phyloP scores from a whole-genome alignment of 768 basidiomycete genomes.

The Pleurotus eryngii region DNA sequence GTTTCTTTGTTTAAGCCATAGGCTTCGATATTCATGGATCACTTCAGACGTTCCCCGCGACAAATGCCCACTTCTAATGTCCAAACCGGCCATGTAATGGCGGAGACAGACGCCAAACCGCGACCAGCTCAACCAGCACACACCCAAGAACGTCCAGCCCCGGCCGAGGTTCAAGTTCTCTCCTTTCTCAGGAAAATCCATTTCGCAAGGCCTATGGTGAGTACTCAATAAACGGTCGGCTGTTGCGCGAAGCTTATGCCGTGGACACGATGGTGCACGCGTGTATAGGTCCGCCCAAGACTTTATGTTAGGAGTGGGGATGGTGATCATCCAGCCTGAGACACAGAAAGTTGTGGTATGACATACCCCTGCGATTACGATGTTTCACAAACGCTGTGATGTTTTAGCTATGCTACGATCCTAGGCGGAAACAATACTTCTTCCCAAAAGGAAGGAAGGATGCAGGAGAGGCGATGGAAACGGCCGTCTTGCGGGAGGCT shows the following conservation, averaged over 20 bases:
- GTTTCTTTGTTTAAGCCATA: no score
- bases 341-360: constrained; percentile 49
- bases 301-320: constrained; percentile 58
- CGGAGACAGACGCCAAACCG: neutral
- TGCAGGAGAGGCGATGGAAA: constrained; percentile 57
- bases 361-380: neutral
- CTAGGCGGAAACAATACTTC: constrained; percentile 41
- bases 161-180: neutral
- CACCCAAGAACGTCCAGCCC: neutral
- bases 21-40: neutral
- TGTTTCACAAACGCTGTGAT: neutral
- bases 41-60: neutral
- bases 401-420: neutral
- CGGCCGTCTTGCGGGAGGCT: constrained; percentile 58
- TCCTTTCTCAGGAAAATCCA: neutral
- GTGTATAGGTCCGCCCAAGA: constrained; percentile 36
- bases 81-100: neutral
- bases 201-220: neutral
- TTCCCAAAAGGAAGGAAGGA: constrained; percentile 68
- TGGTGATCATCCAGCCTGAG: constrained; percentile 61
- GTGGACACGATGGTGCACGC: neutral
- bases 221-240: neutral
- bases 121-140: neutral
- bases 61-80: neutral
- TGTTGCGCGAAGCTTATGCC: neutral